Percentiles rank a stretch among this genome's conserved stretches.
phyloP scores from a whole-genome alignment of 2,329 filamentous ascomycete species.

The Penicillium sp. region DNA sequence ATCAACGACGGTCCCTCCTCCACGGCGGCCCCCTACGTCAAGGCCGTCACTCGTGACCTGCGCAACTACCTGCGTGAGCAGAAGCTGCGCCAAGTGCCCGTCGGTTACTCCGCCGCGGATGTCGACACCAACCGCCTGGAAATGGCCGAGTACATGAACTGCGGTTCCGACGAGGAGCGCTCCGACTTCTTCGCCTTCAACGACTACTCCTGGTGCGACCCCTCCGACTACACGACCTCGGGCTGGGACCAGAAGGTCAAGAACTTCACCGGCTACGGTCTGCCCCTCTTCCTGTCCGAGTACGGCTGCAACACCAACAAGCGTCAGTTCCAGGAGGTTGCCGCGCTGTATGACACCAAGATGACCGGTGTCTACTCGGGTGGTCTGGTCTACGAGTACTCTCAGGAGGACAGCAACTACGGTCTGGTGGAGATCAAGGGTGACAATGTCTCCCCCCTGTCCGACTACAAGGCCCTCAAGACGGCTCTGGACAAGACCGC shows the following conservation, averaged over 20 bases:
- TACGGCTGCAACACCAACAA: slow-evolving; percentile 82
- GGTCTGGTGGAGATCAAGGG: slow-evolving; percentile 67
- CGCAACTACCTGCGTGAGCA: slow-evolving; percentile 61
- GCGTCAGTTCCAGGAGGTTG: slow-evolving; percentile 75
- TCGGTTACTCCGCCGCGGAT: slow-evolving; percentile 72
- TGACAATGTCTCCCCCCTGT: slow-evolving; percentile 49
- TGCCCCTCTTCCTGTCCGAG: slow-evolving; percentile 91
- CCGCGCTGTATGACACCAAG: slow-evolving; percentile 68
- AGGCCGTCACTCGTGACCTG: slow-evolving; percentile 72
- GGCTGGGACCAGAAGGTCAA: slow-evolving; percentile 86
- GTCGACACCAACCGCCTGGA: slow-evolving; percentile 78
- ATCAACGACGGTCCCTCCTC: slow-evolving; percentile 65
- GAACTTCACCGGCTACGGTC: slow-evolving; percentile 78
- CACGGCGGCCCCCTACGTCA: slow-evolving; percentile 64
- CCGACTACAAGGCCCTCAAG: slow-evolving; percentile 59
- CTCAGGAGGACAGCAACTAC: slow-evolving; percentile 73
- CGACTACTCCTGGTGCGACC: slow-evolving; percentile 70
- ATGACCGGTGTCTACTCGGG: slow-evolving; percentile 93
- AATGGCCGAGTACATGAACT: slow-evolving; percentile 90
- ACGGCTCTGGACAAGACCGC: slow-evolving; percentile 45
- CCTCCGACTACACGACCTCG: slow-evolving; percentile 65
- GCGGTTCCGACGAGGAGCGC: slow-evolving; percentile 73
- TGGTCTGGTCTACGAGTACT: slow-evolving; percentile 94
- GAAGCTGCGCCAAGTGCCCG: slow-evolving; percentile 60
- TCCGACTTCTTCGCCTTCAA: slow-evolving; percentile 89